Conservation (phyloP, 2,329 filamentous ascomycete species). For the Tolypocladium nubicola region DNA sequence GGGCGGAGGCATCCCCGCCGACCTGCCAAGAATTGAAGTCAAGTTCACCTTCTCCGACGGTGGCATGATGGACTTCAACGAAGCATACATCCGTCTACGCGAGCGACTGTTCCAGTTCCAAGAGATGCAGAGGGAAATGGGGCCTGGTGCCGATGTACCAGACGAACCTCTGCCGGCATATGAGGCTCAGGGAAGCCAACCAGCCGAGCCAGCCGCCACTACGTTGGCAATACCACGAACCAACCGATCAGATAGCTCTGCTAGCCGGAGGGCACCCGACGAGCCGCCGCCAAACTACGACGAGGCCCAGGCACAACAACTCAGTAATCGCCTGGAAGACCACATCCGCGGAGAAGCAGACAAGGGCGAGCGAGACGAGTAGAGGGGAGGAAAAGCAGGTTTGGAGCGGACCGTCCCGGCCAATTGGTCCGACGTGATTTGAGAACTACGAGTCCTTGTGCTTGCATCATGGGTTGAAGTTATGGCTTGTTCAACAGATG, state of each 20-base stretch:
- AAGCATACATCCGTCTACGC: constrained; percentile 71
- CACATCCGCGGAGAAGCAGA: constrained; percentile 67
- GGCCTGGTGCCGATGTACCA: constrained; percentile 55
- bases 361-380: constrained; percentile 28
- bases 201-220: constrained; percentile 15
- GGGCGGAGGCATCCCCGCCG: constrained; percentile 70
- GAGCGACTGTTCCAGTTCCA: constrained; percentile 74
- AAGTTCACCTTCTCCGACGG: constrained; percentile 90
- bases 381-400: constrained; percentile 1
- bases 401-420: background rate
- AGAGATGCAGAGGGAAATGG: constrained; percentile 60
- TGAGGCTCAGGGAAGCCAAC: constrained; percentile 41
- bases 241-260: constrained; percentile 23
- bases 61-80: constrained; percentile 86
- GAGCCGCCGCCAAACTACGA: constrained; percentile 90
- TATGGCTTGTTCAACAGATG: background rate
- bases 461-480: background rate
- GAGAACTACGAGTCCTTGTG: background rate
- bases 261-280: constrained; percentile 37
- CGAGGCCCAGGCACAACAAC: constrained; percentile 68
- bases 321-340: constrained; percentile 51
- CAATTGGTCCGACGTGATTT: background rate
- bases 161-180: constrained; percentile 86
- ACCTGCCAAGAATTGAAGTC: constrained; percentile 64
- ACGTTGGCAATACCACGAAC: constrained; percentile 12